Evolutionary conservation across 257 asterid genomes (phyloP).

Genomic region (Nicotiana tabacum): DNA sequence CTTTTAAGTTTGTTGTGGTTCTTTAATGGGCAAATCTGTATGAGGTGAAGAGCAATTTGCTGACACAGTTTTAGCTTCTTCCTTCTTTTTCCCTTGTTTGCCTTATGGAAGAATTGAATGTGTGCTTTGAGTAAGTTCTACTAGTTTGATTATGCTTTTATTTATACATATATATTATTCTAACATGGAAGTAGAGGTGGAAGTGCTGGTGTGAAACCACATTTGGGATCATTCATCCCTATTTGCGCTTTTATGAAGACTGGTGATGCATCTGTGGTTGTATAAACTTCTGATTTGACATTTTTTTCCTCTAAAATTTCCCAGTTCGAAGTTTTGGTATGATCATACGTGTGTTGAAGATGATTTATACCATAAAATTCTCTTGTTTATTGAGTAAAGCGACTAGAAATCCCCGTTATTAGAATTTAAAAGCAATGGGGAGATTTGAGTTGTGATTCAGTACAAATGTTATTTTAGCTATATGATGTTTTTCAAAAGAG

Average conservation of each 20-base stretch:
- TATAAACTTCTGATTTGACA: not conserved
- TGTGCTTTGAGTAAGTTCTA: not conserved
- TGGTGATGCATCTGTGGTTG: not conserved
- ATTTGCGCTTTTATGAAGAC: not conserved
- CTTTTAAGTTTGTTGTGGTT: conserved; percentile 8
- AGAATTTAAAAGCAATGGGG: too few species aligned
- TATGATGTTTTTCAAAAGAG: too few species aligned
- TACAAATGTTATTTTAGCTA: too few species aligned
- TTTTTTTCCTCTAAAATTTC: not conserved
- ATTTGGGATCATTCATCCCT: not conserved
- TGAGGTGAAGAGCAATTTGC: conserved; percentile 4
- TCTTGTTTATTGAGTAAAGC: too few species aligned
- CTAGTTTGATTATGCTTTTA: not conserved
- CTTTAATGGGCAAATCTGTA: conserved; percentile 7
- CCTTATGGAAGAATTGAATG: conserved; percentile 3
- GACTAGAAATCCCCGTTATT: too few species aligned
- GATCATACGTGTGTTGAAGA: too few species aligned
- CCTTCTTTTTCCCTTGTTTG: not conserved
- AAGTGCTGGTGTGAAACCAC: not conserved
- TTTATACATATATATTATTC: not conserved
- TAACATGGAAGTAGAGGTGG: not conserved
- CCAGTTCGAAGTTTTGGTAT: not conserved
- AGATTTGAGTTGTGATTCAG: too few species aligned
- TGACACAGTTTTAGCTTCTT: conserved; percentile 11
- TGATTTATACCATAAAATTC: too few species aligned